A percentile compares a stretch with the other conserved stretches of the same genome.
phyloP scores from a whole-genome alignment of 2,329 filamentous ascomycete genomes.

The Didymella glomerata region DNA sequence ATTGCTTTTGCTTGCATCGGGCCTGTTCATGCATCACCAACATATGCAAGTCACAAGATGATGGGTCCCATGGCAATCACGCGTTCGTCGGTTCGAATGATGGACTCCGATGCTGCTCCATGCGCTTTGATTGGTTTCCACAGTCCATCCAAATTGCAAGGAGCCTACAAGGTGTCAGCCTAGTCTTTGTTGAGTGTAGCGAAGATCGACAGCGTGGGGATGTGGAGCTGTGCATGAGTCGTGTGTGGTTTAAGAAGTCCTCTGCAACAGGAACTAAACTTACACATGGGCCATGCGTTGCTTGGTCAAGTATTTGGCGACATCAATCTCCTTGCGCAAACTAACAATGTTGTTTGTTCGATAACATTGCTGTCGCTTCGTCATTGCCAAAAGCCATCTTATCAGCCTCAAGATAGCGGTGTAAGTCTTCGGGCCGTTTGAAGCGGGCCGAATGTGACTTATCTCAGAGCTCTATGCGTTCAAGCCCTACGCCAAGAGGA shows the following conservation, averaged over 20 bases:
- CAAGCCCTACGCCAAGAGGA: neutral
- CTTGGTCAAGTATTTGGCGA: neutral
- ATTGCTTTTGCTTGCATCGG: constrained; percentile 9
- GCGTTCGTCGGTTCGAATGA: neutral
- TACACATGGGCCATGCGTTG: constrained; percentile 13
- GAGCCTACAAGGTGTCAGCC: neutral
- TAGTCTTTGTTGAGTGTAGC: constrained; percentile 5
- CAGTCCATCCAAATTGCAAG: neutral
- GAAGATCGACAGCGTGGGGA: constrained; percentile 15
- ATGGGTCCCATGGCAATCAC: constrained; percentile 8
- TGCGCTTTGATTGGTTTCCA: constrained; percentile 4
- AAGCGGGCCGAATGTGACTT: constrained; percentile 21
- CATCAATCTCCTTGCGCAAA: neutral
- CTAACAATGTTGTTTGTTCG: neutral
- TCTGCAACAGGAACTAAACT: constrained; percentile 12
- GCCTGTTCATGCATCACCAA: constrained; percentile 5
- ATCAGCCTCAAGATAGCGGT: constrained; percentile 7
- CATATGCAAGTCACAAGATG: constrained; percentile 10
- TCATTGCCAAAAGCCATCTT: neutral
- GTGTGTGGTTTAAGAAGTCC: constrained; percentile 4
- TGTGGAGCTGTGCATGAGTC: constrained; percentile 10
- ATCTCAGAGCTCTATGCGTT: constrained; percentile 5
- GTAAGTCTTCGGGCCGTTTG: constrained; percentile 18
- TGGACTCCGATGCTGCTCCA: too few species aligned
- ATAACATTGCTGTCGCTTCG: neutral